Evolutionary conservation across 768 basidiomycete genomes (phyloP).

Genomic region (Lanmaoa pseudosensibilis): DNA sequence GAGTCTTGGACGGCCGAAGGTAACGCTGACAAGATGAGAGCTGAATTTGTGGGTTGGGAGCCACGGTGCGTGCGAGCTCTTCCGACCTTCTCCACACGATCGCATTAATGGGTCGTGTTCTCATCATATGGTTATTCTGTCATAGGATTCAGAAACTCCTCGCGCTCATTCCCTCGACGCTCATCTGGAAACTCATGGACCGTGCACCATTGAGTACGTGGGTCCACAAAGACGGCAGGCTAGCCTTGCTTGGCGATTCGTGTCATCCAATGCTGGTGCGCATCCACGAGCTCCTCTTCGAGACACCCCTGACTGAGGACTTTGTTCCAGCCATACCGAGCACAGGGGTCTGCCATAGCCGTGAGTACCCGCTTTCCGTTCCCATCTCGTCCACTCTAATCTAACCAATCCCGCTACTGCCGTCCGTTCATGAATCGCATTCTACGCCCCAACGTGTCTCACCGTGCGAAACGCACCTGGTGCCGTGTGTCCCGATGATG

Average conservation of each 20-base stretch:
- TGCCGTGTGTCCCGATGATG: not conserved
- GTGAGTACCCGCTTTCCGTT: conserved; percentile 27
- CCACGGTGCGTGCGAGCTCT: conserved; percentile 37
- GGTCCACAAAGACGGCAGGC: conserved; percentile 44
- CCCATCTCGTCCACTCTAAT: not conserved
- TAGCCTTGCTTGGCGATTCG: conserved; percentile 53
- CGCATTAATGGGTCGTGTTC: not conserved
- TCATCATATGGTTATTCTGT: not conserved
- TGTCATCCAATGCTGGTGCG: conserved; percentile 55
- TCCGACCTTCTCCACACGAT: not conserved
- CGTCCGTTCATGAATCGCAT: not conserved
- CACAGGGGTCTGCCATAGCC: conserved; percentile 57
- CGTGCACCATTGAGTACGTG: conserved; percentile 48
- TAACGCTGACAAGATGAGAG: conserved; percentile 45
- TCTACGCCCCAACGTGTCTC: not conserved
- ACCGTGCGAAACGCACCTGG: not conserved
- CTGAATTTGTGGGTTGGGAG: conserved; percentile 49
- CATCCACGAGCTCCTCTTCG: not conserved
- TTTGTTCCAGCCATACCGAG: conserved; percentile 44
- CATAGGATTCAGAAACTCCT: conserved; percentile 48
- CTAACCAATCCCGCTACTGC: not conserved
- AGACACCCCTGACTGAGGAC: not conserved
- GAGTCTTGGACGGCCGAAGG: conserved; percentile 49
- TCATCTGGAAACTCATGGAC: conserved; percentile 51
- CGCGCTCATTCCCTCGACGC: conserved; percentile 43